phyloP scores from a whole-genome alignment of 1,139 yeast species.

The Scheffersomyces insectosa region DNA sequence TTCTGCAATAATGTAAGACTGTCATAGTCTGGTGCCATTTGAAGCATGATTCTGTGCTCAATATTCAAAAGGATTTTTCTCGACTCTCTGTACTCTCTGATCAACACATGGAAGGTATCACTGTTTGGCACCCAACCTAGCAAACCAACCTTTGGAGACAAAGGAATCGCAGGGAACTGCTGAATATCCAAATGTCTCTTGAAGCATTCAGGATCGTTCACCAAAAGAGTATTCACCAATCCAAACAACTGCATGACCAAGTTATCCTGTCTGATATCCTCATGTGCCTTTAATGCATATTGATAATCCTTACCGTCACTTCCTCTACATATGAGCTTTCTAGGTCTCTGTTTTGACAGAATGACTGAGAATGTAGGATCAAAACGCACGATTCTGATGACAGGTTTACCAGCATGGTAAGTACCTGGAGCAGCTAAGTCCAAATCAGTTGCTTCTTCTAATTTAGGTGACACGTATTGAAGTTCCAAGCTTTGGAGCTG shows the following conservation, averaged over 20 bases:
- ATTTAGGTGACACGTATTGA: constrained; percentile 90
- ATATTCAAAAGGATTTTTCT: constrained; percentile 86
- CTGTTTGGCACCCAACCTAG: constrained; percentile 97
- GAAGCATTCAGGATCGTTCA: constrained; percentile 93
- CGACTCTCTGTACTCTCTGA: constrained; percentile 89
- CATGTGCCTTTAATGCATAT: constrained; percentile 88
- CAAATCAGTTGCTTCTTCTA: constrained; percentile 74
- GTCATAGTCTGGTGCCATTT: constrained; percentile 98
- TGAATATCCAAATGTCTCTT: constrained; percentile 94
- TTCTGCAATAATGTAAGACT: constrained; percentile 84
- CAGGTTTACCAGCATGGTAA: constrained; percentile 80
- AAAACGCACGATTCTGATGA: constrained; percentile 69
- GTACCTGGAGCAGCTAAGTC: constrained; percentile 95
- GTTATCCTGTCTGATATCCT: constrained; percentile 96
- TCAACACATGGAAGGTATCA: constrained; percentile 93
- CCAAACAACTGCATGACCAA: constrained; percentile 98
- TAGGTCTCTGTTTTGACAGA: constrained; percentile 93
- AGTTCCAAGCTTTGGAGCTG: constrained; percentile 83
- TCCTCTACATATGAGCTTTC: constrained; percentile 76
- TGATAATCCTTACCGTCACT: constrained; percentile 90
- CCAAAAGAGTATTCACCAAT: constrained; percentile 83
- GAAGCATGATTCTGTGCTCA: constrained; percentile 93
- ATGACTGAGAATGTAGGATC: constrained; percentile 88
- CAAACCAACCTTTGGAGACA: constrained; percentile 96
- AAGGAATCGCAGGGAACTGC: constrained; percentile 87